A percentile compares a stretch with the other conserved stretches of the same genome.
phyloP scores from a whole-genome alignment of 2,329 filamentous ascomycete species.

The Bipolaris zeicola region DNA sequence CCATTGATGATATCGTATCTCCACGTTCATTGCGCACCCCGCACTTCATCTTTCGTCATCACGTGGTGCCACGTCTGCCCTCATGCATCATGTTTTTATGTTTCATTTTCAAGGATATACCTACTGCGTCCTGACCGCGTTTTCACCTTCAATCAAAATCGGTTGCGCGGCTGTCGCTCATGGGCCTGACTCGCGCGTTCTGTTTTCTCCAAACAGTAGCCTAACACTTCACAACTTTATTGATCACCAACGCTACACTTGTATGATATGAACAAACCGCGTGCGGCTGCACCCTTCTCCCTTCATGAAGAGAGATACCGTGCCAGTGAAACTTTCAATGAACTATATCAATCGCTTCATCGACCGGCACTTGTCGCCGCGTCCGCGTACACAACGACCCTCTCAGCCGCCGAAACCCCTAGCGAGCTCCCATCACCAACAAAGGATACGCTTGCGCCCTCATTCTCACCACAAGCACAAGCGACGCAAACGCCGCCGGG shows the following conservation, averaged over 20 bases:
- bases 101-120: background rate
- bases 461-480: slow-evolving; percentile 15
- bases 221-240: slow-evolving; percentile 7
- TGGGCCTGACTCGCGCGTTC: background rate
- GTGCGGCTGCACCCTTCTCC: background rate
- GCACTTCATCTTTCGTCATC: background rate
- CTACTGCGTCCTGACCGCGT: background rate
- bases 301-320: background rate
- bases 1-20: slow-evolving; percentile 1
- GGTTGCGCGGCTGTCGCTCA: background rate
- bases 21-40: slow-evolving; percentile 6
- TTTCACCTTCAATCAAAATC: background rate
- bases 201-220: slow-evolving; percentile 5
- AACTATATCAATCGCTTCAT: slow-evolving; percentile 20
- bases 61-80: background rate
- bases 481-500: slow-evolving; percentile 1
- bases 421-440: background rate
- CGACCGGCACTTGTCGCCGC: slow-evolving; percentile 2
- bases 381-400: background rate
- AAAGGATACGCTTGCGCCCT: background rate
- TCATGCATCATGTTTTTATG: background rate
- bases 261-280: slow-evolving; percentile 6
- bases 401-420: background rate
- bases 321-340: slow-evolving; percentile 4
- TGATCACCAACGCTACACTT: slow-evolving; percentile 1